Percentiles rank a stretch among this genome's conserved stretches.
Conservation (phyloP, 805 yeast species). For the Lipomyces sp. region DNA sequence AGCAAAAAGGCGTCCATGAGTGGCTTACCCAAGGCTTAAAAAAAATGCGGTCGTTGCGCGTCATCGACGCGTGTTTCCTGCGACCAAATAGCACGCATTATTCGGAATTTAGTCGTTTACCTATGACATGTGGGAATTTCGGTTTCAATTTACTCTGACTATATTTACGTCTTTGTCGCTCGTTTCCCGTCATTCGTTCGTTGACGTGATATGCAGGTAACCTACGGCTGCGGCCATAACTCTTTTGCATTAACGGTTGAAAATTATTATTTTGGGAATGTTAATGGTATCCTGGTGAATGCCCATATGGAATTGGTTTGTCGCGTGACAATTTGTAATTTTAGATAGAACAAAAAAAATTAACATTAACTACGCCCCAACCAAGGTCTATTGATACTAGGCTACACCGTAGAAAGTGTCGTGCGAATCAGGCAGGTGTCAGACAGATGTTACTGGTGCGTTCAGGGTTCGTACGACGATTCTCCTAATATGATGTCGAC, state of each 20-base stretch:
- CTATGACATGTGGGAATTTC: background rate
- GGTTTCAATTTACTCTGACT: background rate
- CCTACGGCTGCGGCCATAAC: background rate
- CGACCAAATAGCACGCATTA: background rate
- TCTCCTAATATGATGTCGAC: too few species aligned
- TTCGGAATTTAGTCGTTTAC: background rate
- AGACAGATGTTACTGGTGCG: too few species aligned
- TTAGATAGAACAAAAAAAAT: background rate
- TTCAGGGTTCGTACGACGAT: too few species aligned
- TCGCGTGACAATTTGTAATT: background rate
- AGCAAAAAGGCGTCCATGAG: constrained; percentile 64
- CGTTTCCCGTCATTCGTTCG: background rate
- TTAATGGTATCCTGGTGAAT: background rate
- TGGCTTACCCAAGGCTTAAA: constrained; percentile 45
- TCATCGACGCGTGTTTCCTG: background rate
- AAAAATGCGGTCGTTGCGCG: background rate
- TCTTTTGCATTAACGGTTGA: background rate
- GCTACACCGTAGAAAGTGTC: too few species aligned
- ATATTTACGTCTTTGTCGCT: background rate
- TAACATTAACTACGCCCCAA: background rate
- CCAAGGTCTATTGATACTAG: too few species aligned
- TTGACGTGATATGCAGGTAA: background rate
- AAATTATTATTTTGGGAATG: background rate
- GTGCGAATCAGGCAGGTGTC: too few species aligned
- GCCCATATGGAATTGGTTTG: background rate